Conservation (phyloP, 78 protist genomes). For the Salpingoeca rosetta region DNA sequence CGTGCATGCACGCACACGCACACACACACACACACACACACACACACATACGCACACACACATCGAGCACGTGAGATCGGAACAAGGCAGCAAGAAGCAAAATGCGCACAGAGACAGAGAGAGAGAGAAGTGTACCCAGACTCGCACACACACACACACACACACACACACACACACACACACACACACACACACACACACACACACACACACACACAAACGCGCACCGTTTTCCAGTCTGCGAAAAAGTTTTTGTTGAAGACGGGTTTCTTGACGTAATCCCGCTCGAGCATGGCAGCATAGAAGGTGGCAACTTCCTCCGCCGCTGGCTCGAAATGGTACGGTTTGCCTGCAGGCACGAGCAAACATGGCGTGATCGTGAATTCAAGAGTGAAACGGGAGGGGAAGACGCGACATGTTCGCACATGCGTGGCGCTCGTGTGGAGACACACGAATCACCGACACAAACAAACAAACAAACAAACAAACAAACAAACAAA, state of each 20-base stretch:
- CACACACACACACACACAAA: too few relatives aligned
- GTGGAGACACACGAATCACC: neutral
- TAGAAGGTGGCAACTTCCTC: constrained; percentile 87
- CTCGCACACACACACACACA: too few relatives aligned
- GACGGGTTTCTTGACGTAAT: constrained; percentile 51
- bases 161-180: neutral
- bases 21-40: neutral
- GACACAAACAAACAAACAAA: too few relatives aligned
- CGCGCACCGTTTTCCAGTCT: constrained; percentile 20
- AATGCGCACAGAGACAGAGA: too few relatives aligned
- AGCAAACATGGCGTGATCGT: neutral
- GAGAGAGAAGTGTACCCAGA: too few relatives aligned
- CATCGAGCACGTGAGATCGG: too few relatives aligned
- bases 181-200: neutral
- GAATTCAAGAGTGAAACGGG: too few relatives aligned
- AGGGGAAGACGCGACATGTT: too few relatives aligned
- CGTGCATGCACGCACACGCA: neutral
- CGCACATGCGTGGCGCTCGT: neutral
- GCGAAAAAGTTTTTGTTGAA: constrained; percentile 79
- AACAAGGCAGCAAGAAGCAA: too few relatives aligned
- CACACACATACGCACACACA: too few relatives aligned
- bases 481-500: too few relatives aligned
- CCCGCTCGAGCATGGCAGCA: constrained; percentile 72
- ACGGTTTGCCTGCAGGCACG: constrained; percentile 21
- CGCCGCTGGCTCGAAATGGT: constrained; percentile 43